Evolutionary conservation across 805 yeast species (phyloP).

Genomic region (Saccharomycopsis sp.): DNA sequence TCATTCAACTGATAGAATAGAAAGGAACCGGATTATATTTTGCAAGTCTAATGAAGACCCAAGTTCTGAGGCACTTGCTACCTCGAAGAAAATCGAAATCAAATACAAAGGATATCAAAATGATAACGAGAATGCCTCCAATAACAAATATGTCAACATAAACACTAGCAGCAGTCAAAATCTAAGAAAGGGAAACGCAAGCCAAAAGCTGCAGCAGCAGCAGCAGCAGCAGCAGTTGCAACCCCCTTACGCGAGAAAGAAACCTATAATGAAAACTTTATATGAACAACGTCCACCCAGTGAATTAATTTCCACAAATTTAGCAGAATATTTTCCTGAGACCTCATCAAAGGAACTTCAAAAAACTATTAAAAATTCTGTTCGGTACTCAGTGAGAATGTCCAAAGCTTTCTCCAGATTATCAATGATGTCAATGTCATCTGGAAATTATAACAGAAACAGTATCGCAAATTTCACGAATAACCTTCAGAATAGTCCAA

Average conservation of each 20-base stretch:
- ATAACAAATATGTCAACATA: slow-evolving; percentile 14
- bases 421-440: slow-evolving; percentile 15
- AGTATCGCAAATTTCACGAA: slow-evolving; percentile 7
- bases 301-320: slow-evolving; percentile 80
- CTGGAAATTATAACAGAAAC: slow-evolving; percentile 7
- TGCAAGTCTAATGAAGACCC: slow-evolving; percentile 63
- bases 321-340: slow-evolving; percentile 88
- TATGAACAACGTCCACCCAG: slow-evolving; percentile 93
- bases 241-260: slow-evolving; percentile 14
- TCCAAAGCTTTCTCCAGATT: slow-evolving; percentile 28
- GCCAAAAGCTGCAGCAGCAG: too few species aligned
- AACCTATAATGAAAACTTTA: slow-evolving; percentile 30
- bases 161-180: slow-evolving; percentile 16
- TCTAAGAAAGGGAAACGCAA: slow-evolving; percentile 2
- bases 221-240: slow-evolving; percentile 5
- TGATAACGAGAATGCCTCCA: background rate
- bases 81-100: slow-evolving; percentile 37
- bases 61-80: slow-evolving; percentile 48
- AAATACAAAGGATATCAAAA: background rate
- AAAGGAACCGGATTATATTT: slow-evolving; percentile 61
- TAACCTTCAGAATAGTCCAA: slow-evolving; percentile 16
- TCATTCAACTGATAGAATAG: slow-evolving; percentile 64
- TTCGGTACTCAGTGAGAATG: slow-evolving; percentile 64
- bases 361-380: slow-evolving; percentile 77
- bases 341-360: slow-evolving; percentile 65